Percentiles rank a stretch among this genome's conserved stretches.
Evolutionary conservation across 108 stramenopile species (phyloP).

Genomic region (Nitzschia putrida): DNA sequence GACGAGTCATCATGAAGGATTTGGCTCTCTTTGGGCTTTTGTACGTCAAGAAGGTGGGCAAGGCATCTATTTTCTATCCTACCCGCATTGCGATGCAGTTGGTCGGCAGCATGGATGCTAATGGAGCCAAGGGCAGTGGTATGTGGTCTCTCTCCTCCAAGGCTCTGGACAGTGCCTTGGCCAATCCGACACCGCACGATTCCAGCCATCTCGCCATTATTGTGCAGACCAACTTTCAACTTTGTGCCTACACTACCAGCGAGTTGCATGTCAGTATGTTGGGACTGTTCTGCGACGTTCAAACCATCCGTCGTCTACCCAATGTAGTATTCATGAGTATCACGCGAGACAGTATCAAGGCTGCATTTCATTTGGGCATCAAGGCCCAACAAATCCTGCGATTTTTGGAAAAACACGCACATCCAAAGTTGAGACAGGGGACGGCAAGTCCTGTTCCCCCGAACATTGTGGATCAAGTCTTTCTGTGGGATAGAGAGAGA

Average conservation of each 20-base stretch:
- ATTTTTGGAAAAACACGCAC: conserved; percentile 88
- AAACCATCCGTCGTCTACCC: conserved; percentile 73
- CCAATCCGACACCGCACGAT: conserved; percentile 62
- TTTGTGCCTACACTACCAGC: conserved; percentile 85
- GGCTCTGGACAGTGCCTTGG: conserved; percentile 63
- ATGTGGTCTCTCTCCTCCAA: conserved; percentile 58
- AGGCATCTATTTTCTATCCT: conserved; percentile 71
- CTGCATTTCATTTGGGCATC: conserved; percentile 78
- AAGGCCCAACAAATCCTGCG: conserved; percentile 81
- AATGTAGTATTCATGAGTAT: conserved; percentile 83
- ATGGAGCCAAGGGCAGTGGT: conserved; percentile 20
- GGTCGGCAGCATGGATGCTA: conserved; percentile 34
- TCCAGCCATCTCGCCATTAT: conserved; percentile 81
- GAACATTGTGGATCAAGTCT: conserved; percentile 89
- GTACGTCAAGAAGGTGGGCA: conserved; percentile 62
- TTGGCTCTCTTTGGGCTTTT: conserved; percentile 75
- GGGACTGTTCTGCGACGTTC: conserved; percentile 83
- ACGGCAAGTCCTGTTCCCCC: conserved; percentile 61
- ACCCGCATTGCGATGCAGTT: conserved; percentile 81
- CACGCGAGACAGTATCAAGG: conserved; percentile 81
- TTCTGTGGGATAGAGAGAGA: conserved; percentile 84
- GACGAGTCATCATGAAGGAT: conserved; percentile 68
- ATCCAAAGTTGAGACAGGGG: conserved; percentile 68
- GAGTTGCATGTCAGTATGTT: conserved; percentile 84
- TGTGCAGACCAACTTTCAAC: conserved; percentile 91